These are phyloP conservation scores for Vitis hybrid DNA, from an alignment of 177 flowering plant species.

Conservation along the genomic window DNA sequence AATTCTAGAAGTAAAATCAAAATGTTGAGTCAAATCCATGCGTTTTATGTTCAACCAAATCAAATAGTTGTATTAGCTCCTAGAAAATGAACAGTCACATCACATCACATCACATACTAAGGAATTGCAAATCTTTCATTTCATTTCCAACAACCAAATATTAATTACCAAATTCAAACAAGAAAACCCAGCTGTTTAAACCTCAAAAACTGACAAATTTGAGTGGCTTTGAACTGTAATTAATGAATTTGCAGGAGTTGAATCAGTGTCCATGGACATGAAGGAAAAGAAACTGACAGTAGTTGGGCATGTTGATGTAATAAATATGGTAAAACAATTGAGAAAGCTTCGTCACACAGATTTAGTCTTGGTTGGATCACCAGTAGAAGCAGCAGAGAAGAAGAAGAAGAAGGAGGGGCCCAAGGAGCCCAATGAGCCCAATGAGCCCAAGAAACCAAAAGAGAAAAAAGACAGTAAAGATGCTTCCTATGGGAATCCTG, in stretches of 20 bases:
- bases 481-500: constrained; percentile 6
- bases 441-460: constrained; percentile 6
- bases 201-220: background rate
- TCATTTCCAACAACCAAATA: background rate
- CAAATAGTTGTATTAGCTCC: no score
- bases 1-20: no score
- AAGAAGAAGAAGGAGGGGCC: constrained; percentile 1
- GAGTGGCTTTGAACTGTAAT: background rate
- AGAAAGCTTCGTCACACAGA: constrained; percentile 25
- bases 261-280: constrained; percentile 28
- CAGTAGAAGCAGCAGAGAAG: constrained; percentile 25
- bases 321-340: constrained; percentile 19
- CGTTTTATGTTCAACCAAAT: no score
- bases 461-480: constrained; percentile 12
- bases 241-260: constrained; percentile 25
- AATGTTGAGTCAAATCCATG: no score
- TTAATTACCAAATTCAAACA: background rate
- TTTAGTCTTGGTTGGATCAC: constrained; percentile 29
- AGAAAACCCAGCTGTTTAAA: background rate
- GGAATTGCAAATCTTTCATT: no score
- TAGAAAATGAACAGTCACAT: no score
- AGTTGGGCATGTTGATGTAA: constrained; percentile 31
- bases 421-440: constrained; percentile 5
- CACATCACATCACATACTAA: no score
- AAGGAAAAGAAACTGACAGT: constrained; percentile 36